Evolutionary conservation across 2,329 filamentous ascomycete species (phyloP), one percentile per base, ranked within the genome.

Genomic region (Clarireedia paspali): DNA sequence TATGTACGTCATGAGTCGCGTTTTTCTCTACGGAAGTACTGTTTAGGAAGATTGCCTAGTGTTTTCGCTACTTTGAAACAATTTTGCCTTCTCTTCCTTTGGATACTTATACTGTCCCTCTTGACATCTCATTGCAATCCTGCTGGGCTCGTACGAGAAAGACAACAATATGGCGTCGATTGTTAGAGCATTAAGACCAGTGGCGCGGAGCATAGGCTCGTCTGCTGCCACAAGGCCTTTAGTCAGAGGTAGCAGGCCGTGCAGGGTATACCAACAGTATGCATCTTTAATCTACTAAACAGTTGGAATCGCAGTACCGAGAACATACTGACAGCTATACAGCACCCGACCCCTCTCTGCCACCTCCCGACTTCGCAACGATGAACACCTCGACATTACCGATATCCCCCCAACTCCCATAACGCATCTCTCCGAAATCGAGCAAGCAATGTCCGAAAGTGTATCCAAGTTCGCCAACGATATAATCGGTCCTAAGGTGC

Each of bases 401-500:
- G 84, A 88, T 48, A 80, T 96, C 62, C 85, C 87, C 0, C 92
- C 94, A 1, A 96, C 92, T 5, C 94, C 94, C 52, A 96, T 99
- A 74, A 88, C 88, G 45, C 91, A 95, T 73, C 79, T 96, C 62
- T 95, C 89, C 64, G 94, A 99, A 74, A 85, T 88, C 57, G 94
- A 99, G 75, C 68, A 81, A 14, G 83, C 94, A 68, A 95, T 99
- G 88, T 82, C 85, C 60, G 92, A 99, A 56, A 81, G 88, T 1
- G 92, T 99, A 4, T 84, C 84, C 65, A 95, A 94, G 73, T 97
- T 97, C 67, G 91, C 94, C 62, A 84, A 83, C 68, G 91, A 96
- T 55, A 82, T 91, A 30, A 87, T 99, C 63, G 82, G 91, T 51
- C 94, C 94, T 54, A 92, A 91, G 72, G 91, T 89, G 10, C 88